A percentile compares a stretch with the other conserved stretches of the same genome.
Evolutionary conservation across 2,329 filamentous ascomycete species (phyloP).

Genomic region (Grosmannia serpens): DNA sequence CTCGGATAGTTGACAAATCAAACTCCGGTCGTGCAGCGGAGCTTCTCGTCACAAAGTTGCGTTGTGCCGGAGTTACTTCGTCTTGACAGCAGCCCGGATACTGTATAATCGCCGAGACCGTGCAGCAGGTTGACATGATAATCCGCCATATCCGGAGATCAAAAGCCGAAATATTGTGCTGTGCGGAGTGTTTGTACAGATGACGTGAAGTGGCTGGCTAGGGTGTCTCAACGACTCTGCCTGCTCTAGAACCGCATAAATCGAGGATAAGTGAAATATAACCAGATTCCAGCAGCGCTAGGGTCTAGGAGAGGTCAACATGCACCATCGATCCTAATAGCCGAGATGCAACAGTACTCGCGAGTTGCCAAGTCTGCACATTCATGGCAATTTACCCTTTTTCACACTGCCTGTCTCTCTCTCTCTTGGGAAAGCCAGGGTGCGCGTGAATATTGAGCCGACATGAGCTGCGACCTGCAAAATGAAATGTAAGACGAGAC

Average conservation of each 20-base stretch:
- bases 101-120: background rate
- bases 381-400: background rate
- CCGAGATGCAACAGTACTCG: too few relatives aligned
- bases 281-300: too few relatives aligned
- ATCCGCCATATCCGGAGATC: background rate
- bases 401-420: too few relatives aligned
- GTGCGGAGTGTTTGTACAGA: too few relatives aligned
- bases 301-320: too few relatives aligned
- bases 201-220: too few relatives aligned
- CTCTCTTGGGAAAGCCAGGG: background rate
- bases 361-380: too few relatives aligned
- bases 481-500: background rate
- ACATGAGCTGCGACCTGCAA: background rate
- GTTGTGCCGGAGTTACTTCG: background rate
- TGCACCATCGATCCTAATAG: too few relatives aligned
- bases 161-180: too few relatives aligned
- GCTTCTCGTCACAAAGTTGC: background rate
- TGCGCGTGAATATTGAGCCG: background rate
- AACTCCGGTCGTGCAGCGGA: background rate
- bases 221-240: too few relatives aligned
- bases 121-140: background rate
- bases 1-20: background rate
- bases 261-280: too few relatives aligned
- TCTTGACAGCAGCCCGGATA: background rate
- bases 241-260: too few relatives aligned